A percentile compares a stretch with the other conserved stretches of the same genome.
phyloP scores from a whole-genome alignment of 768 basidiomycete genomes.

The Phylloporus sp. region DNA sequence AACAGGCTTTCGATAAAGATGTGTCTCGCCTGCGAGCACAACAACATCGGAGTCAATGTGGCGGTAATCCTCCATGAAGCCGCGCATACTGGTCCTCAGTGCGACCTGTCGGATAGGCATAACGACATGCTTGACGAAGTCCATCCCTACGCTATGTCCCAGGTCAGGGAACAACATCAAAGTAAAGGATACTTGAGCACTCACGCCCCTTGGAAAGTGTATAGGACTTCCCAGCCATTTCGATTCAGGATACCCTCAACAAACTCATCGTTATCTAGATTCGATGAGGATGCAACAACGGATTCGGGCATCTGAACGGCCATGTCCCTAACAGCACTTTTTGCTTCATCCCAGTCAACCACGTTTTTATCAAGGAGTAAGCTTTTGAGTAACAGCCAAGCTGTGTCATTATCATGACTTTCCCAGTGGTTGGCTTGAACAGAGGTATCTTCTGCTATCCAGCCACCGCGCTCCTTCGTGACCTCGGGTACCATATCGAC shows the following conservation, averaged over 20 bases:
- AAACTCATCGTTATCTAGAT: slow-evolving; percentile 24
- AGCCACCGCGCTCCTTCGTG: slow-evolving; percentile 25
- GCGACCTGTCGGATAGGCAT: slow-evolving; percentile 33
- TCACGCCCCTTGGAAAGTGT: slow-evolving; percentile 40
- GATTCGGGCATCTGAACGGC: slow-evolving; percentile 17
- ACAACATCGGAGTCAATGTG: slow-evolving; percentile 33
- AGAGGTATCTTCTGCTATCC: slow-evolving; percentile 14
- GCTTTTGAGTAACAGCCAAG: slow-evolving; percentile 16
- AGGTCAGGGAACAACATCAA: slow-evolving; percentile 9
- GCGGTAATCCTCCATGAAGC: slow-evolving; percentile 37
- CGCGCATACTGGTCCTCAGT: slow-evolving; percentile 31
- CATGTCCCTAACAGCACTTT: slow-evolving; percentile 18
- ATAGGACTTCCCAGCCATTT: slow-evolving; percentile 38
- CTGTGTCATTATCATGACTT: slow-evolving; percentile 1
- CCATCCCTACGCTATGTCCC: slow-evolving; percentile 34
- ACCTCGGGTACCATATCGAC: slow-evolving; percentile 33
- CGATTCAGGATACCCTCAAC: slow-evolving; percentile 29
- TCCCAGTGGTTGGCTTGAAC: slow-evolving; percentile 17
- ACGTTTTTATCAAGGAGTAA: slow-evolving; percentile 19
- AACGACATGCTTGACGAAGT: slow-evolving; percentile 38
- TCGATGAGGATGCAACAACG: not conserved
- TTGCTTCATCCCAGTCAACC: slow-evolving; percentile 31
- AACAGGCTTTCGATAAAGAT: slow-evolving; percentile 29
- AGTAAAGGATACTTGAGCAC: slow-evolving; percentile 13
- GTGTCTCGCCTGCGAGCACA: slow-evolving; percentile 38